Conservation (phyloP, 495 filamentous ascomycete species). For the Neurospora terricola region DNA sequence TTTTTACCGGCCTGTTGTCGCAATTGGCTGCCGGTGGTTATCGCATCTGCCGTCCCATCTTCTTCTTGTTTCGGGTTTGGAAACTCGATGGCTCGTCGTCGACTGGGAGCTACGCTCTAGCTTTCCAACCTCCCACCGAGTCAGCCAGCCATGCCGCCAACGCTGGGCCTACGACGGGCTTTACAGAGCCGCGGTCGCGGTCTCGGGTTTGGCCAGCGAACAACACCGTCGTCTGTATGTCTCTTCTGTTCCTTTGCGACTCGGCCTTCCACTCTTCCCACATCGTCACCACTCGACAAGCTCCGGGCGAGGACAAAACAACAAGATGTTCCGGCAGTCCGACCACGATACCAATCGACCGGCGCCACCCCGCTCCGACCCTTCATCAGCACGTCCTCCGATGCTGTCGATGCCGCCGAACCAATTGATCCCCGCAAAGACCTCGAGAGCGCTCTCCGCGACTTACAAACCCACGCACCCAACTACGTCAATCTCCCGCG, state of each 20-base stretch:
- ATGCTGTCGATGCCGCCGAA: neutral
- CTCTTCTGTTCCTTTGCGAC: constrained; percentile 32
- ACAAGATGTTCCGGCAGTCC: neutral
- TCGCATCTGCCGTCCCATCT: neutral
- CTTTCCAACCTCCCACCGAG: neutral
- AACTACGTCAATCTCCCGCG: constrained; percentile 64
- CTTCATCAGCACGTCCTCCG: neutral
- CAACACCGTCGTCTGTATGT: constrained; percentile 23
- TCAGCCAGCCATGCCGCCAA: constrained; percentile 22
- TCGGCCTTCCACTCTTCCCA: neutral
- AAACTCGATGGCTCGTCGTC: neutral
- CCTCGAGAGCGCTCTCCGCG: constrained; percentile 52
- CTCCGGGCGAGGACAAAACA: constrained; percentile 1
- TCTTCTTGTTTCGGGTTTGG: neutral
- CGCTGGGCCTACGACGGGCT: constrained; percentile 19
- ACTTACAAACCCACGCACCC: constrained; percentile 51
- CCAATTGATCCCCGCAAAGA: constrained; percentile 27
- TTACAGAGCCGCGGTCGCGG: constrained; percentile 7
- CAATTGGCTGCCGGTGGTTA: neutral
- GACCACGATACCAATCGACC: constrained; percentile 13
- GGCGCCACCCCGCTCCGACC: constrained; percentile 1
- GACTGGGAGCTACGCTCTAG: neutral
- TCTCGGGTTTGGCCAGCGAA: neutral
- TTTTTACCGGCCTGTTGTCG: neutral
- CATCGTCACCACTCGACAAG: neutral